Conservation (phyloP, 2,329 filamentous ascomycete species). For the Thielaviopsis musarum region DNA sequence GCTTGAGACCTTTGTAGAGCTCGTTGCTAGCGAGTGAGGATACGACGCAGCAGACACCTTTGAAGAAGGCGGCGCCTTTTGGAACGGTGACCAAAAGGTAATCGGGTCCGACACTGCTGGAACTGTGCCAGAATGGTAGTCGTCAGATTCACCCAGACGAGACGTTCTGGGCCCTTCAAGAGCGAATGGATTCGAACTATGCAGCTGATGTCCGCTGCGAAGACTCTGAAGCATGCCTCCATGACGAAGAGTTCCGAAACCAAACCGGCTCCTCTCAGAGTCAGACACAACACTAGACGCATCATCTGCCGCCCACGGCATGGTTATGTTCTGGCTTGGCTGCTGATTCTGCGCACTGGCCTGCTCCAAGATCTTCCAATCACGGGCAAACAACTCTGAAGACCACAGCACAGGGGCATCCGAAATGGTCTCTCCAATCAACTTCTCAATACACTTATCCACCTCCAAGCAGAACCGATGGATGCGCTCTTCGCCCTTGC, state of each 20-base stretch:
- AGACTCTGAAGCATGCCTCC: conserved; percentile 37
- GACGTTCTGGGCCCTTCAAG: not conserved
- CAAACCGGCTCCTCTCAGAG: conserved; percentile 23
- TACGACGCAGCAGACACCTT: conserved; percentile 37
- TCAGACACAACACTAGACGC: conserved; percentile 37
- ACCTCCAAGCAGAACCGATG: conserved; percentile 88
- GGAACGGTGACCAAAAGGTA: conserved; percentile 83
- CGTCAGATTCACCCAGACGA: not conserved
- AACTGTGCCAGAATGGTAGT: not conserved
- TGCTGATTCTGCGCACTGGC: conserved; percentile 14
- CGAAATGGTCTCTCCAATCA: conserved; percentile 69
- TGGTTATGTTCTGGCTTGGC: conserved; percentile 27
- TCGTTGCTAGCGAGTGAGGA: conserved; percentile 45
- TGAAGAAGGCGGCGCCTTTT: conserved; percentile 43
- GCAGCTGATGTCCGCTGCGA: conserved; percentile 21
- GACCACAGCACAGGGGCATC: conserved; percentile 85
- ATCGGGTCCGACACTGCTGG: not conserved
- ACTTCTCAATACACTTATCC: conserved; percentile 66
- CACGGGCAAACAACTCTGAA: conserved; percentile 70
- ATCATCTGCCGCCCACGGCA: conserved; percentile 31
- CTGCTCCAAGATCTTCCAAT: conserved; percentile 45
- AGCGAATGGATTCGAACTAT: not conserved
- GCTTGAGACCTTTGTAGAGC: conserved; percentile 38
- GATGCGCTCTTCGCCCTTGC: conserved; percentile 83
- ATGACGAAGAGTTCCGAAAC: not conserved